Evolutionary conservation across 306 rosid species (phyloP).

Genomic region (Begonia peltatifolia): DNA sequence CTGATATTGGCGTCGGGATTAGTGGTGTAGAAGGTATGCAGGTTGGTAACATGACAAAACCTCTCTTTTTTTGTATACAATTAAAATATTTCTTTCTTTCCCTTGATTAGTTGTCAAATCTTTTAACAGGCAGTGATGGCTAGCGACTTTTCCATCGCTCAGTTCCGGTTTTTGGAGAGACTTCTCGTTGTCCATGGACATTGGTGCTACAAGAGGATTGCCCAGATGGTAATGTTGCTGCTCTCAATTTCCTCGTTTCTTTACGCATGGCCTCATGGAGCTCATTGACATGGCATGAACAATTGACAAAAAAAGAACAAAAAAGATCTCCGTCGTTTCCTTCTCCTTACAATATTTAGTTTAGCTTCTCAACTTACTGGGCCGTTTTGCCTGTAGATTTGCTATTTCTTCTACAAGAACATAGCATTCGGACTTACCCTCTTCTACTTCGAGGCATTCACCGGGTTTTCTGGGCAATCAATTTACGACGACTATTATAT

Average conservation of each 20-base stretch:
- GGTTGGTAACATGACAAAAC: constrained; percentile 39
- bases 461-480: constrained; percentile 94
- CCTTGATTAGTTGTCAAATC: constrained; percentile 10
- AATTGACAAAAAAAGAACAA: neutral
- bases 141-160: constrained; percentile 93
- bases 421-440: constrained; percentile 96
- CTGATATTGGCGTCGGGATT: constrained; percentile 98
- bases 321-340: too few relatives aligned
- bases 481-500: constrained; percentile 92
- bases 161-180: constrained; percentile 88
- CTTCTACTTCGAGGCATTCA: constrained; percentile 89
- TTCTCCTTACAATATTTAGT: neutral
- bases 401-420: constrained; percentile 98
- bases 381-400: constrained; percentile 45
- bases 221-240: constrained; percentile 58
- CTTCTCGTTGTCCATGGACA: constrained; percentile 98
- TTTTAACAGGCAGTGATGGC: constrained; percentile 95
- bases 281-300: constrained; percentile 7
- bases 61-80: constrained; percentile 2
- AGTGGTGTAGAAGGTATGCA: constrained; percentile 99
- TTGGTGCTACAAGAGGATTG: constrained; percentile 99
- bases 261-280: too few relatives aligned
- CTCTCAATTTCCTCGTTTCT: too few relatives aligned
- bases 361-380: too few relatives aligned
- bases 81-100: neutral